phyloP scores from a whole-genome alignment of 2,329 filamentous ascomycete species.

The Trichoderma polysporum region DNA sequence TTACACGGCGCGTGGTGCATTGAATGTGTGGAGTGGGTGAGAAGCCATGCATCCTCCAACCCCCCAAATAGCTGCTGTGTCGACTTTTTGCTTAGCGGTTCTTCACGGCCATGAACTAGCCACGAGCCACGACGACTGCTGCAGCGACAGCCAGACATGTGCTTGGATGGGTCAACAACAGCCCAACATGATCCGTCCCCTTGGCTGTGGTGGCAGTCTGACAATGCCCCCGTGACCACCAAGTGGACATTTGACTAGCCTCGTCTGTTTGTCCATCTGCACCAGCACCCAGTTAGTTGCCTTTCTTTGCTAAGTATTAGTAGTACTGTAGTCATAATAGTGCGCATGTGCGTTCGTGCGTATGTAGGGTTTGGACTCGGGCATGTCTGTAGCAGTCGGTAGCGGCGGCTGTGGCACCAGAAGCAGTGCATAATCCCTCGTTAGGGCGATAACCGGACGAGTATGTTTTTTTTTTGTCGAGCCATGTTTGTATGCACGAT shows the following conservation, averaged over 20 bases:
- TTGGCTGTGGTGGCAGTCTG: conserved; percentile 15
- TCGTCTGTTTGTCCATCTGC: background rate
- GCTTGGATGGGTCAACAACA: conserved; percentile 7
- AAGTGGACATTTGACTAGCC: conserved; percentile 10
- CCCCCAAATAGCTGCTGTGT: background rate
- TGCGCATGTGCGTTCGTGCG: background rate
- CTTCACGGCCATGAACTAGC: background rate
- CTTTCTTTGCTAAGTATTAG: background rate
- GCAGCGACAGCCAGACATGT: conserved; percentile 2
- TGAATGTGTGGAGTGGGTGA: conserved; percentile 2
- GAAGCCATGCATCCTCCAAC: too few species aligned
- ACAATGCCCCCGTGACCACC: conserved; percentile 19
- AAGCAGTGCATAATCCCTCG: background rate
- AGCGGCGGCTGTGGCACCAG: conserved; percentile 9
- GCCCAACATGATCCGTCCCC: conserved; percentile 8
- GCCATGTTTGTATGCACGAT: background rate
- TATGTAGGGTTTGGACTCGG: background rate
- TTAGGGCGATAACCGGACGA: background rate
- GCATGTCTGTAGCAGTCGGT: conserved; percentile 6
- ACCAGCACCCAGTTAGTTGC: background rate
- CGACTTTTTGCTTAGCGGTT: background rate
- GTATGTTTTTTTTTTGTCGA: background rate
- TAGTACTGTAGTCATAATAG: background rate
- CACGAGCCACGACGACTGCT: background rate
- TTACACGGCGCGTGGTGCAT: conserved; percentile 12